Evolutionary conservation across 2,329 filamentous ascomycete genomes (phyloP), one percentile per base, ranked within the genome.

Genomic region (Talaromyces sp.): DNA sequence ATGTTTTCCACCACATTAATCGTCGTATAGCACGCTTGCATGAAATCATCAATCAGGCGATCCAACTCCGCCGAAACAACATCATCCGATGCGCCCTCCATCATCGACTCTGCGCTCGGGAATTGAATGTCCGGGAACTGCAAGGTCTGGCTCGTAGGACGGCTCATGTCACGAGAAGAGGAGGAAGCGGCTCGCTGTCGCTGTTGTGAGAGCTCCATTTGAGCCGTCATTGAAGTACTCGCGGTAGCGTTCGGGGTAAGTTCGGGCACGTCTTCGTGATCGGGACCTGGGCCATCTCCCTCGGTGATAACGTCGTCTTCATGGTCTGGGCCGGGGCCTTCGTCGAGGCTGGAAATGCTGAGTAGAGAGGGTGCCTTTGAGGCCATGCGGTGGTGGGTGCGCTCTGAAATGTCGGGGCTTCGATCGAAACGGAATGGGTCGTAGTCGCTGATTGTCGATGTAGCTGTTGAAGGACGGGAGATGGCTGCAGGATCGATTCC

Each of bases 281-380:
- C 56, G 18, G 56, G 61, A 1, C 61, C 61, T 21, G 61, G 61
- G 7, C 61, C 61, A 42, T 63, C 61, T 18, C 33, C 39, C 31
- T 63, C 58, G 14, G 28, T 12, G 35, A 56, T 48, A 16, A 56
- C 52, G 18, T 72, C 70, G 70, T 42, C 57, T 82, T 86, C 68
- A 79, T 86, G 58, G 78, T 86, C 61, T 79, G 83, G 76, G 69
- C 81, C 63, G 73, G 86, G 73, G 76, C 83, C 65, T 76, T 83
- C 61, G 76, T 83, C 62, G 0, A 86, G 81, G 0, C 57, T 54
- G 25, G 61, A 60, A 50, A 42, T 60, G 21, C 58, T 60, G 33
- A 56, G 21, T 28, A 83, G 77, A 0, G 77, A 83, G 1, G 84
- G 84, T 63, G 70, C 70, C 76, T 82, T 60, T 75, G 84, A 66